Conservation (phyloP, 257 asterid species). For the Pogostemon cablin region DNA sequence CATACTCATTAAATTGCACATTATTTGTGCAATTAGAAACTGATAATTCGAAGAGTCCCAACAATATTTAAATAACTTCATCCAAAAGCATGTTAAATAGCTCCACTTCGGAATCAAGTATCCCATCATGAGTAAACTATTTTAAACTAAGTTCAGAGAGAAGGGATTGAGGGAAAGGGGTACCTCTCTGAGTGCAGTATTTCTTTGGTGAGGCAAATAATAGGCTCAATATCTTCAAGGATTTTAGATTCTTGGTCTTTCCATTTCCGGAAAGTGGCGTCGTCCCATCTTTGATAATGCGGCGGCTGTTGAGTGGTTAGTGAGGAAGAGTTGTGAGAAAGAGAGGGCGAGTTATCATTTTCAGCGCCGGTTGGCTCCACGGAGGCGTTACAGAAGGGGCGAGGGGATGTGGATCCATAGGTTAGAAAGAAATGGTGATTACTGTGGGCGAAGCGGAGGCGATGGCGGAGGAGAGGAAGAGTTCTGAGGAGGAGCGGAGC, state of each 20-base stretch:
- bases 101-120: slow-evolving; percentile 6
- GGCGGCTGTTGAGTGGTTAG: slow-evolving; percentile 42
- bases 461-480: slow-evolving; percentile 63
- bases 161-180: slow-evolving; percentile 3
- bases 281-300: slow-evolving; percentile 43
- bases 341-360: slow-evolving; percentile 32
- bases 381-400: slow-evolving; percentile 46
- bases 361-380: slow-evolving; percentile 39
- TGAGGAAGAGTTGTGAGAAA: slow-evolving; percentile 22
- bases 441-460: slow-evolving; percentile 50
- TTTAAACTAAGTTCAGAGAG: slow-evolving; percentile 15
- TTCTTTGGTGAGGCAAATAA: slow-evolving; percentile 57
- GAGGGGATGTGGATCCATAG: slow-evolving; percentile 35
- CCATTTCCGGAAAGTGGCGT: slow-evolving; percentile 69
- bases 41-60: not conserved
- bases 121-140: not conserved
- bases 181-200: slow-evolving; percentile 82
- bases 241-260: slow-evolving; percentile 65
- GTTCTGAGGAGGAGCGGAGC: slow-evolving; percentile 56
- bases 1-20: not conserved
- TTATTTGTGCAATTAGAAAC: not conserved
- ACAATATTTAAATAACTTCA: not conserved
- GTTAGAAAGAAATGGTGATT: slow-evolving; percentile 36
- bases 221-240: slow-evolving; percentile 67
- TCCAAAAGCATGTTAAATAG: not conserved